Evolutionary conservation across 1,284 basidiomycete species (phyloP).

Genomic region (Tilletia walkeri): DNA sequence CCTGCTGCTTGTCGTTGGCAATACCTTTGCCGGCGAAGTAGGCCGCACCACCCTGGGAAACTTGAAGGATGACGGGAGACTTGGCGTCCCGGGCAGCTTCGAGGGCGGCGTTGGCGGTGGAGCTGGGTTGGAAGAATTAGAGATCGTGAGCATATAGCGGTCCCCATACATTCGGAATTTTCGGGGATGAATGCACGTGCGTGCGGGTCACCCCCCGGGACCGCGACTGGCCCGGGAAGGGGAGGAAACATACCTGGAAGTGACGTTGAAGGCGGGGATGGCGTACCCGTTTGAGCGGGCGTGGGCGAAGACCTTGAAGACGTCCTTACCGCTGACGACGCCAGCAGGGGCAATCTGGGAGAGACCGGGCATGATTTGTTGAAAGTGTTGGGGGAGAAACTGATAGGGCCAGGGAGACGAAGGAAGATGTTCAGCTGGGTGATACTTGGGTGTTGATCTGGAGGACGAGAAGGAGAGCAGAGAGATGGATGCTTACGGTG

Average conservation of each 20-base stretch:
- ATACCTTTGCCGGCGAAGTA: slow-evolving; percentile 97
- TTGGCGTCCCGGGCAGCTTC: slow-evolving; percentile 70
- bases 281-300: slow-evolving; percentile 53
- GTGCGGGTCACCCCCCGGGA: not conserved
- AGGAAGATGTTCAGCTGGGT: no score
- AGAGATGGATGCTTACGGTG: no score
- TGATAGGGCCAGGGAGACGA: no score
- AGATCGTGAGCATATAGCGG: no score
- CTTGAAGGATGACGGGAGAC: slow-evolving; percentile 94
- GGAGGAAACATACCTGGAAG: slow-evolving; percentile 20
- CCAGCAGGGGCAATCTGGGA: slow-evolving; percentile 53
- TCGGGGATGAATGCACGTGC: no score
- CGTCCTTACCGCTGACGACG: slow-evolving; percentile 52
- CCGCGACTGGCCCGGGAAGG: not conserved
- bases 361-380: slow-evolving; percentile 17
- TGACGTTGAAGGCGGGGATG: slow-evolving; percentile 55
- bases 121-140: not conserved
- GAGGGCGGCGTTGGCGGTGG: slow-evolving; percentile 48
- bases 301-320: slow-evolving; percentile 55
- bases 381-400: not conserved
- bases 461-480: no score
- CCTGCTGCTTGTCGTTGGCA: slow-evolving; percentile 90
- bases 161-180: not conserved
- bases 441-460: no score
- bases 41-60: slow-evolving; percentile 90